Base-by-base conservation (phyloP, 495 filamentous ascomycete genomes). In the Cercophora newfieldiana region DNA sequence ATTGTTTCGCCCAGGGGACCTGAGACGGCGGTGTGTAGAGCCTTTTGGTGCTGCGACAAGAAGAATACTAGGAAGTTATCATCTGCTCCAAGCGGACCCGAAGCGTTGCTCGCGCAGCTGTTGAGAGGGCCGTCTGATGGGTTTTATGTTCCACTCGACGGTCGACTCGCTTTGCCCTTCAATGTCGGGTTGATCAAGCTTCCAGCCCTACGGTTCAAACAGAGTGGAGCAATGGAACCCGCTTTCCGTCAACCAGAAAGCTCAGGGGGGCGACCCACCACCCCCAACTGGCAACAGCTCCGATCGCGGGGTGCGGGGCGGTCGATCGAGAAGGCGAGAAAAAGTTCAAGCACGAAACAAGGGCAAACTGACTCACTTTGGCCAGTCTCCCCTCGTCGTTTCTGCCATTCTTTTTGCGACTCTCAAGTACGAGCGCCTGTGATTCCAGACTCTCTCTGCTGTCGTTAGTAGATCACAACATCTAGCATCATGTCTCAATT, bases 401-500 rank as follows among this genome's bases (percentile, higher is more conserved):
- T 57, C 37, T 44, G 26, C 60, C 44, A 24, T 55, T 56, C 22
- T 2, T 19, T 5, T 3, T 18, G 37, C 44, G 6, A 21, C 28
- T 37, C 24, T 12, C 2, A 55, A 18, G 26, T n/a, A 57, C 30
- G 18, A 14, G 37, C 3, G 37, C 37, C 0, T 57, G n/a, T 29
- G 10, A 30, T 37, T 16, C 18, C 24, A 21, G 55, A 21, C 19
- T 29, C 55, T 29, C 55, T 33, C 18, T 58, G 44, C 47, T 30
- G n/a, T 24, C 18, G 26, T 19, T 47, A 29, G 26, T 33, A 26
- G 18, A 47, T 21, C 26, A 25, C 51, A 55, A 30, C 50, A 54
- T 33, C 61, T 16, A 63, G 21, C 67, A 71, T 2, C 63, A 78
- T 81, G 61, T 73, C 78, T 66, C 76, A 79, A 75, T 78, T 83